These are phyloP conservation scores for Fusarium stilboides DNA, from an alignment of 2,329 filamentous ascomycete species.

Conservation along the genomic window DNA sequence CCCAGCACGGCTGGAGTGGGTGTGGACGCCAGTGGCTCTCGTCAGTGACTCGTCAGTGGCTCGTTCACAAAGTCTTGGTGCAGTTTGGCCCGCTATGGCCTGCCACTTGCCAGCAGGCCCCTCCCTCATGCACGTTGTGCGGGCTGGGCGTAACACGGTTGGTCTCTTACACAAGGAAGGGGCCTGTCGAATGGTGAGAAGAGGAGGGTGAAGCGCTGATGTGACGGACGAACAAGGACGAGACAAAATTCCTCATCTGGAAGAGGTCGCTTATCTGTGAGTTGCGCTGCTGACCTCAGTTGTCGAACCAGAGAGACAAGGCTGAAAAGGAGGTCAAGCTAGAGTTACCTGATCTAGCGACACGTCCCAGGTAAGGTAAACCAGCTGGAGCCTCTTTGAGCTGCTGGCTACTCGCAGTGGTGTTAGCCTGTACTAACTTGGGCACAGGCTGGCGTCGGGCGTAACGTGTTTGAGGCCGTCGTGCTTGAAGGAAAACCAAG, in stretches of 20 bases:
- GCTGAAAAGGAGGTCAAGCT: constrained; percentile 40
- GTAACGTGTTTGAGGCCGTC: constrained; percentile 41
- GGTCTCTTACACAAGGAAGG: constrained; percentile 39
- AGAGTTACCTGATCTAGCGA: constrained; percentile 22
- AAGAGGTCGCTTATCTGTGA: constrained; percentile 26
- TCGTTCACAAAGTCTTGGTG: constrained; percentile 38
- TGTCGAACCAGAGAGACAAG: constrained; percentile 28
- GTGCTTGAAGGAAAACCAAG: constrained; percentile 27
- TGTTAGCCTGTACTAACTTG: constrained; percentile 33
- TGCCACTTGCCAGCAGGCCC: constrained; percentile 37
- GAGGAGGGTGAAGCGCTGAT: constrained; percentile 27
- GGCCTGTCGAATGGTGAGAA: constrained; percentile 27
- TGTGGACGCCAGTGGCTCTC: constrained; percentile 40
- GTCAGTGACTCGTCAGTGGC: constrained; percentile 41
- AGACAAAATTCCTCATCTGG: constrained; percentile 37
- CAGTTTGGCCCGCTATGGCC: constrained; percentile 43
- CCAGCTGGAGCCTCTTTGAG: constrained; percentile 2
- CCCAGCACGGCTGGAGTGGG: constrained; percentile 35
- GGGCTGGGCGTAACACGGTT: constrained; percentile 43
- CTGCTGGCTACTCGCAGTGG: constrained; percentile 29
- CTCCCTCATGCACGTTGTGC: constrained; percentile 43
- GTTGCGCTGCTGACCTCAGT: constrained; percentile 9
- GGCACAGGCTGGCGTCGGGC: constrained; percentile 27
- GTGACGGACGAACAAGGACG: constrained; percentile 19
- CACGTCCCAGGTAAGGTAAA: constrained; percentile 9